Conservation (phyloP, 2,329 filamentous ascomycete genomes). For the Diaporthe destruens region DNA sequence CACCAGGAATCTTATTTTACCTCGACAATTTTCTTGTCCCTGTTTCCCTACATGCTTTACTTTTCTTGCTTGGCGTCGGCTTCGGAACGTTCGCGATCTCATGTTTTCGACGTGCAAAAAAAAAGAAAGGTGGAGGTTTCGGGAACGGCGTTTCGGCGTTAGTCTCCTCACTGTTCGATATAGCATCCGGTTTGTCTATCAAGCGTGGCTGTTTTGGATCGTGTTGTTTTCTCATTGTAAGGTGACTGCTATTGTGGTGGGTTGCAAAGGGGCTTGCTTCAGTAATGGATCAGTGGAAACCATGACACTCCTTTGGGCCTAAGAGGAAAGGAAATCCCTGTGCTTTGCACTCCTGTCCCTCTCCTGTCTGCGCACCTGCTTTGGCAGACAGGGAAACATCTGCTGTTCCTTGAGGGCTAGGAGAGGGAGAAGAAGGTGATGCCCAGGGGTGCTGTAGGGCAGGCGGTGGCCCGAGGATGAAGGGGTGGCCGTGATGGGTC, state of each 20-base stretch:
- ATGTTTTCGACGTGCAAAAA: slow-evolving; percentile 30
- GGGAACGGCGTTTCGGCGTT: slow-evolving; percentile 36
- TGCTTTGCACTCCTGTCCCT: slow-evolving; percentile 3
- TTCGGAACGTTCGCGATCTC: slow-evolving; percentile 10
- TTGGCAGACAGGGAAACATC: slow-evolving; percentile 12
- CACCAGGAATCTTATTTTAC: slow-evolving; percentile 18
- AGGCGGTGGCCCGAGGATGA: background rate
- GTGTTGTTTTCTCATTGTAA: slow-evolving; percentile 31
- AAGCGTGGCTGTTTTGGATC: slow-evolving; percentile 35
- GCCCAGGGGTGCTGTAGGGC: no score
- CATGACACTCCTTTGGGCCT: slow-evolving; percentile 34
- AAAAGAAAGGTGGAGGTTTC: slow-evolving; percentile 29
- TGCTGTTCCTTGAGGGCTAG: background rate
- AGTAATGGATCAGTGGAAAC: slow-evolving; percentile 28
- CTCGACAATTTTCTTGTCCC: background rate
- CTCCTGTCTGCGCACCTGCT: slow-evolving; percentile 25
- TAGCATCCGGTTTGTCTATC: slow-evolving; percentile 31
- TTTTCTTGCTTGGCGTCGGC: slow-evolving; percentile 28
- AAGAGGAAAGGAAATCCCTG: background rate
- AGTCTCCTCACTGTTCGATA: slow-evolving; percentile 22
- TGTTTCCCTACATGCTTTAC: slow-evolving; percentile 17
- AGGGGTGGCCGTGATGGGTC: slow-evolving; percentile 1
- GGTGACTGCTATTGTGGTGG: slow-evolving; percentile 27
- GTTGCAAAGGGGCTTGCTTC: background rate
- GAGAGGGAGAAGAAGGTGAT: background rate